A percentile compares a stretch with the other conserved stretches of the same genome.
Conservation (phyloP, 2,329 filamentous ascomycete genomes). For the Trichoderma semiorbis region DNA sequence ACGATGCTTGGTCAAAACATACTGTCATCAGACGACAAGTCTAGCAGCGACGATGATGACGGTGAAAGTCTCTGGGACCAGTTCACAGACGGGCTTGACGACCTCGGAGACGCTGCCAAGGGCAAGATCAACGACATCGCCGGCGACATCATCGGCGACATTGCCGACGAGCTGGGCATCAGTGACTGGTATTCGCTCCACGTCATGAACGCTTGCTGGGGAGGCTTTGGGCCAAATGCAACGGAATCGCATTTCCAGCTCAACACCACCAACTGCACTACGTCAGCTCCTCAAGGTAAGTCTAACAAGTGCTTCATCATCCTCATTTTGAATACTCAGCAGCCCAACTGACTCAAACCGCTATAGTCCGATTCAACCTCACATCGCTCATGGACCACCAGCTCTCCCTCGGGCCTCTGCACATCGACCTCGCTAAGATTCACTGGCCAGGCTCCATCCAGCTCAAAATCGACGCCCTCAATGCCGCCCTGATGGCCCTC, state of each 20-base stretch:
- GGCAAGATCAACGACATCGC: conserved; percentile 40
- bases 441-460: conserved; percentile 44
- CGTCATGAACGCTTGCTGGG: conserved; percentile 46
- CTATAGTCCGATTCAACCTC: conserved; percentile 43
- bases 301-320: no score
- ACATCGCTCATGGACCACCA: conserved; percentile 45
- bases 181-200: conserved; percentile 52
- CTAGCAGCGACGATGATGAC: conserved; percentile 26
- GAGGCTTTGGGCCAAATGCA: conserved; percentile 43
- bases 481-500: conserved; percentile 45
- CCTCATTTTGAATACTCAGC: background rate
- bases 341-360: background rate
- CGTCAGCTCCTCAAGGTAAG: conserved; percentile 37
- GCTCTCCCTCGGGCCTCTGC: conserved; percentile 42
- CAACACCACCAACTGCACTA: conserved; percentile 46
- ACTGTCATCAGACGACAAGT: conserved; percentile 24
- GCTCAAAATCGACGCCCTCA: conserved; percentile 47
- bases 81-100: conserved; percentile 30
- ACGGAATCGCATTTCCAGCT: conserved; percentile 36
- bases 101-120: conserved; percentile 34
- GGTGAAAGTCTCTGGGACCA: conserved; percentile 28
- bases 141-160: conserved; percentile 38
- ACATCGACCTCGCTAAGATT: conserved; percentile 45
- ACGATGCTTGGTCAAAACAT: conserved; percentile 38
- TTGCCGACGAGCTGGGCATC: conserved; percentile 44